Evolutionary conservation across 1,139 yeast species (phyloP), one percentile per base, ranked within the genome.

Genomic region (Magnusiomyces tetraspermus): DNA sequence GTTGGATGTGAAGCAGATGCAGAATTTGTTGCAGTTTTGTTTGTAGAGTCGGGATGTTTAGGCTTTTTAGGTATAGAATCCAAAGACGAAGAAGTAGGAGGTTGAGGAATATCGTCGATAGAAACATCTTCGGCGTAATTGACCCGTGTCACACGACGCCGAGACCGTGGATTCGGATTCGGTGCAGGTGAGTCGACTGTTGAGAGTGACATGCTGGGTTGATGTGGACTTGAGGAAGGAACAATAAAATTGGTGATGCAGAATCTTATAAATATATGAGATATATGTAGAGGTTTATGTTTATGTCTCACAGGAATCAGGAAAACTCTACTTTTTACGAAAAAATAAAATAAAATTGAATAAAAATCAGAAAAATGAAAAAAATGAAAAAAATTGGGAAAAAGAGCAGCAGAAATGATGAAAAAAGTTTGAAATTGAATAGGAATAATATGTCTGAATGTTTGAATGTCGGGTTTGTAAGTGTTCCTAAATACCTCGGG

Each of bases 111-210:
- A 15, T 50, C 53, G n/a, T 52, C 52, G 19, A 46, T 15, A 15
- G 52, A 46, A 40, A 48, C 37, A 33, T 62, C 65, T 49, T 63
- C 67, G 37, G 67, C 65, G 48, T 64, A 64, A 54, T 64, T 64
- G 33, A 64, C 65, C 50, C 67, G 57, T 22, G 65, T 58, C 21
- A 59, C 58, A 46, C 61, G 59, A 30, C 67, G 58, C 19, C 63
- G 59, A 42, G 62, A 52, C 30, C 64, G 58, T 11, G 54, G n/a
- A 19, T 50, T 19, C 11, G 45, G 24, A 13, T 19, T 40, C 30
- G 21, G n/a, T 13, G 38, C n/a, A 4, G 38, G 17, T 15, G 38
- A 17, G 38, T 33, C 38, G 38, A 15, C n/a, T 4, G 38, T 33
- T 15, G 38, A 33, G 17, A 33, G 4, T 4, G 38, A 15, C 38